Conservation (phyloP, 2,329 filamentous ascomycete species). For the Cladosporium sp. region DNA sequence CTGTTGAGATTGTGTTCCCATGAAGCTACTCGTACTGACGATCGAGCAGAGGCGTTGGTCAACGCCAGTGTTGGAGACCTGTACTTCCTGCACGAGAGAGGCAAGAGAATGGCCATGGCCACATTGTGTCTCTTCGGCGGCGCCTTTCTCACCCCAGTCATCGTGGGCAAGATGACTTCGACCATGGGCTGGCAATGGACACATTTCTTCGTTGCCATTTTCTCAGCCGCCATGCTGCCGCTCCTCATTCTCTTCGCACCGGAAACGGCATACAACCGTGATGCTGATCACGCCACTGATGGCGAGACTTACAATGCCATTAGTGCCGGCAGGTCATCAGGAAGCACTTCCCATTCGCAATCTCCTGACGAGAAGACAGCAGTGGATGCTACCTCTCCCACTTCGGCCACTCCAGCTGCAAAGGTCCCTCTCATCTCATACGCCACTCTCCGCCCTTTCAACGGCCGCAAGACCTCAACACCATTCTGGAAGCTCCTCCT, state of each 20-base stretch:
- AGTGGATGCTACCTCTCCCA: neutral
- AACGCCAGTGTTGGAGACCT: conserved; percentile 88
- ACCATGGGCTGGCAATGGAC: conserved; percentile 81
- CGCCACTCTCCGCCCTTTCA: conserved; percentile 58
- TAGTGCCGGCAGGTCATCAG: neutral
- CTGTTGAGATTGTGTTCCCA: neutral
- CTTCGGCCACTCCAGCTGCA: neutral
- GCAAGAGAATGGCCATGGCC: conserved; percentile 81
- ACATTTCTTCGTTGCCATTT: conserved; percentile 87
- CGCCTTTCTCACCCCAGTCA: conserved; percentile 79
- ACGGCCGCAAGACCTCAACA: conserved; percentile 79
- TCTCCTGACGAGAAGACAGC: neutral
- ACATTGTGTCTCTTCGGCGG: conserved; percentile 72
- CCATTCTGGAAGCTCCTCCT: conserved; percentile 65
- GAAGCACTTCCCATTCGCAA: neutral
- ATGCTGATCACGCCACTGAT: conserved; percentile 69
- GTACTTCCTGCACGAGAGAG: conserved; percentile 82
- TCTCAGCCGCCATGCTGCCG: conserved; percentile 69
- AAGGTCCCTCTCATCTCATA: conserved; percentile 28
- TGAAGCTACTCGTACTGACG: neutral
- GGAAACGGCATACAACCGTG: conserved; percentile 76
- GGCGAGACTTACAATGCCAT: conserved; percentile 42
- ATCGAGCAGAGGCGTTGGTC: conserved; percentile 68
- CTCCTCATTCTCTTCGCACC: conserved; percentile 77
- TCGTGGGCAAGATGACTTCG: conserved; percentile 82